These are phyloP conservation scores for Kodamaea alishanica DNA, from an alignment of 1,139 yeast species.

Conservation along the genomic window DNA sequence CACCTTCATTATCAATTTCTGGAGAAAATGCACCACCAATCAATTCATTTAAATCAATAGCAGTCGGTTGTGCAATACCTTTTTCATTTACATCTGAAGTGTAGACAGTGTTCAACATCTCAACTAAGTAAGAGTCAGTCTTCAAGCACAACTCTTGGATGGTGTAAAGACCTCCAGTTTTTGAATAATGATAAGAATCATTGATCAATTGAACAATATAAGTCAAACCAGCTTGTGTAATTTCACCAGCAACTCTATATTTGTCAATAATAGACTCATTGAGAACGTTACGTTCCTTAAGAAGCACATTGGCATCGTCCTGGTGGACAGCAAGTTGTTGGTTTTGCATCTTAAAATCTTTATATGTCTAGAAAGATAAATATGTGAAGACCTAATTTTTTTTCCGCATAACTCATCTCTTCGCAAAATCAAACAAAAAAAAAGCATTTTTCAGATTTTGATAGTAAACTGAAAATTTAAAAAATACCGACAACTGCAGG, in stretches of 20 bases:
- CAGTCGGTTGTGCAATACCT: slow-evolving; percentile 90
- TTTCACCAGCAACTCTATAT: slow-evolving; percentile 86
- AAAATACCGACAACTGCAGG: slow-evolving; percentile 40
- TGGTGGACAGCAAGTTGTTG: slow-evolving; percentile 65
- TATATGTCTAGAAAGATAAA: background rate
- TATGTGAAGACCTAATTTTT: slow-evolving; percentile 1
- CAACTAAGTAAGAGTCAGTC: slow-evolving; percentile 69
- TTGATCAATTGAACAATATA: slow-evolving; percentile 66
- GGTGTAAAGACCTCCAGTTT: slow-evolving; percentile 41
- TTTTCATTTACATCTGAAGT: slow-evolving; percentile 62
- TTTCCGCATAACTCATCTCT: slow-evolving; percentile 3
- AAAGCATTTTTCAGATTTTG: too few species aligned
- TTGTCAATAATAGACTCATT: slow-evolving; percentile 64
- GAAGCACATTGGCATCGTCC: slow-evolving; percentile 69
- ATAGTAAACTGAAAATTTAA: too few species aligned
- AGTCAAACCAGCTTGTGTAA: slow-evolving; percentile 79
- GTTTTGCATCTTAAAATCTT: slow-evolving; percentile 4
- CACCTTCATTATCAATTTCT: slow-evolving; percentile 64
- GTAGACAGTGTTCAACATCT: slow-evolving; percentile 53
- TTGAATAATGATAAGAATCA: slow-evolving; percentile 60
- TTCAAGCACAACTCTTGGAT: slow-evolving; percentile 77
- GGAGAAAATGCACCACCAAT: slow-evolving; percentile 75
- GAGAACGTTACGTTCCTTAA: slow-evolving; percentile 70
- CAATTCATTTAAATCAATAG: slow-evolving; percentile 79
- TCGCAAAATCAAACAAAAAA: too few species aligned